Evolutionary conservation across 2,329 filamentous ascomycete species (phyloP).

Genomic region (Byssoonygena ceratinophila): DNA sequence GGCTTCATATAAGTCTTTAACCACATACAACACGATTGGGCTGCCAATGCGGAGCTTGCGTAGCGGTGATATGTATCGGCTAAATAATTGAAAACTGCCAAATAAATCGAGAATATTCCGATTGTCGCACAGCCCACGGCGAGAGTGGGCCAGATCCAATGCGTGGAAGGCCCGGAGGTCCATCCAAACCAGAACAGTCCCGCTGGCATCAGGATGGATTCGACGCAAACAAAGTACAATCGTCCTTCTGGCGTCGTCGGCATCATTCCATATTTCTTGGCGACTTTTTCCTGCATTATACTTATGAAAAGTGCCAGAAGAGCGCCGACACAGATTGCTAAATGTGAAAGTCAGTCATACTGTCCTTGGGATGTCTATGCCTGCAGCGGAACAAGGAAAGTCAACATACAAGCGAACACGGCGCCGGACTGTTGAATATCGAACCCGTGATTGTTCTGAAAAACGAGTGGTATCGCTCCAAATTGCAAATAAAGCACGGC

Average conservation of each 20-base stretch:
- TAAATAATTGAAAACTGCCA: constrained; percentile 86
- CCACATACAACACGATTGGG: constrained; percentile 62
- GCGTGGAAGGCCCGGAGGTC: constrained; percentile 51
- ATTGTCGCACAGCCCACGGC: constrained; percentile 66
- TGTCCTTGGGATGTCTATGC: neutral
- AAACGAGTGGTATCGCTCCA: constrained; percentile 67
- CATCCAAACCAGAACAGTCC: constrained; percentile 76
- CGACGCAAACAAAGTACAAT: constrained; percentile 72
- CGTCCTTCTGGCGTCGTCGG: constrained; percentile 58
- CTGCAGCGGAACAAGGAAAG: neutral
- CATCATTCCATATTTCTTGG: constrained; percentile 41
- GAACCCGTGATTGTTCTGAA: constrained; percentile 57
- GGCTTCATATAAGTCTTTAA: neutral
- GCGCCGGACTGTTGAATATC: constrained; percentile 55
- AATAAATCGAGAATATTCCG: constrained; percentile 76
- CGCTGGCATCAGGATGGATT: constrained; percentile 62
- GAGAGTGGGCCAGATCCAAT: constrained; percentile 62
- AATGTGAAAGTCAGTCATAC: neutral
- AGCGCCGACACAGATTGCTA: constrained; percentile 57
- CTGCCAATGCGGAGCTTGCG: constrained; percentile 73
- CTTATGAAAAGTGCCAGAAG: constrained; percentile 57
- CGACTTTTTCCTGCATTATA: constrained; percentile 60
- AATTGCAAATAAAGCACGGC: constrained; percentile 80
- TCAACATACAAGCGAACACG: constrained; percentile 50
- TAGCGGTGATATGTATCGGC: constrained; percentile 80